Conservation (phyloP, 2,329 filamentous ascomycete genomes). For the Niveomyces coronatus region DNA sequence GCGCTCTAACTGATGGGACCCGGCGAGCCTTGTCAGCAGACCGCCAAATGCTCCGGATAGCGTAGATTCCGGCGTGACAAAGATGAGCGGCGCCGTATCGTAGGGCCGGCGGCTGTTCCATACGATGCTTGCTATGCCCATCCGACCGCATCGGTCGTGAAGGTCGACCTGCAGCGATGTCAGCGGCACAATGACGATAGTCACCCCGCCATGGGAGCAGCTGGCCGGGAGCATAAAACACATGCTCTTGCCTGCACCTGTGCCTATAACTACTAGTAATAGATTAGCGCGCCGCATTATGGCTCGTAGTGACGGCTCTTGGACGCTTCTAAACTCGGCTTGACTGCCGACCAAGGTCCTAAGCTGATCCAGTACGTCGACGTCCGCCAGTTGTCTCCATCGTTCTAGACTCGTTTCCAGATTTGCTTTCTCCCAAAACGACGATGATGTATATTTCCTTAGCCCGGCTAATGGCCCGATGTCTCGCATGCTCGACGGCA, state of each 20-base stretch:
- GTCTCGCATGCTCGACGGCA: neutral
- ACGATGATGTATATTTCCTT: neutral
- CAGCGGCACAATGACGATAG: slow-evolving; percentile 5
- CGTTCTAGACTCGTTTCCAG: neutral
- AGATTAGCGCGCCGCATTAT: slow-evolving; percentile 5
- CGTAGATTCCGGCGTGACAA: neutral
- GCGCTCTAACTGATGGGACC: neutral
- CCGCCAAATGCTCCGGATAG: neutral
- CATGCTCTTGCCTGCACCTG: slow-evolving; percentile 11
- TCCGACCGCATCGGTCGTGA: neutral
- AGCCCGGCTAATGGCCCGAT: no score
- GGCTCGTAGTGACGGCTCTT: slow-evolving; percentile 3
- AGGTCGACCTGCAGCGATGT: slow-evolving; percentile 2
- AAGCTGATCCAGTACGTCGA: neutral
- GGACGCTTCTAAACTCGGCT: slow-evolving; percentile 5
- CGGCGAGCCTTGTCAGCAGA: neutral
- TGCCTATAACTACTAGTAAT: slow-evolving; percentile 9
- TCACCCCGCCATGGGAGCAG: neutral
- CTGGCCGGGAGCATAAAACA: slow-evolving; percentile 11
- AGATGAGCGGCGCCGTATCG: neutral
- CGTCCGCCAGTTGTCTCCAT: neutral
- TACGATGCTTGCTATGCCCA: neutral
- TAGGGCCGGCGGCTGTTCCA: neutral
- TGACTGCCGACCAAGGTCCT: neutral
- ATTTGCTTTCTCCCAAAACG: neutral